Evolutionary conservation across 2,329 filamentous ascomycete genomes (phyloP), one percentile per base, ranked within the genome.

Genomic region (Ceratocystis papillata): DNA sequence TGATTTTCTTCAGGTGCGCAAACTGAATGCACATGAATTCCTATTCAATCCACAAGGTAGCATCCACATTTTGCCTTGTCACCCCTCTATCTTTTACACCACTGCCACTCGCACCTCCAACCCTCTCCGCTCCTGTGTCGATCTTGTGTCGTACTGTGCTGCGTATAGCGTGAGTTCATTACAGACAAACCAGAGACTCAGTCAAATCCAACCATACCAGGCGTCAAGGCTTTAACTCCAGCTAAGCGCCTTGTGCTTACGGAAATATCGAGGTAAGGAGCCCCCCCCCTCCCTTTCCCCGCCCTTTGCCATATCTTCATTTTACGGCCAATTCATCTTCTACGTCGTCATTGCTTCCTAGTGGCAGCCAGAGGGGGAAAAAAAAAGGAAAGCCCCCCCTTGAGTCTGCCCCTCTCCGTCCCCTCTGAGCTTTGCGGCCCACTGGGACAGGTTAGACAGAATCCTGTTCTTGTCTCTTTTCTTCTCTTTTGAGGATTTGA

Each of bases 11-110:
- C 25, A 53, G 48, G 48, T 53, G 48, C 48, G 53, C 53, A 33
- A 59, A 33, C 53, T 59, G 12, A 59, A 59, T 59, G 25, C 28
- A 33, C 53, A 30, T 59, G 53, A 59, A 59, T 33, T 59, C 15
- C 53, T 30, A 17, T 33, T 59, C 12, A 59, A 17, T 25, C 6
- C 28, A 33, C 53, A 17, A 59, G 53, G 25, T 59, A 59, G 53
- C 53, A 59, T 59, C 20, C 61, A 30, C 5, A 33, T 22, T 63
- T 37, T 25, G 41, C 61, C n/a, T 63, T 63, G 37, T 25, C n/a
- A 20, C 41, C 61, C 33, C 17, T 50, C 41, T 45, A 5, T 30
- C 22, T n/a, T 50, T 25, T 25, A 17, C 33, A 48, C 41, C 41
- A 48, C 61, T 8, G 20, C 37, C 25, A 63, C 30, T 48, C 28